Evolutionary conservation across 768 basidiomycete species (phyloP), one percentile per base, ranked within the genome.

Genomic region (Clitopilus hobsonii): DNA sequence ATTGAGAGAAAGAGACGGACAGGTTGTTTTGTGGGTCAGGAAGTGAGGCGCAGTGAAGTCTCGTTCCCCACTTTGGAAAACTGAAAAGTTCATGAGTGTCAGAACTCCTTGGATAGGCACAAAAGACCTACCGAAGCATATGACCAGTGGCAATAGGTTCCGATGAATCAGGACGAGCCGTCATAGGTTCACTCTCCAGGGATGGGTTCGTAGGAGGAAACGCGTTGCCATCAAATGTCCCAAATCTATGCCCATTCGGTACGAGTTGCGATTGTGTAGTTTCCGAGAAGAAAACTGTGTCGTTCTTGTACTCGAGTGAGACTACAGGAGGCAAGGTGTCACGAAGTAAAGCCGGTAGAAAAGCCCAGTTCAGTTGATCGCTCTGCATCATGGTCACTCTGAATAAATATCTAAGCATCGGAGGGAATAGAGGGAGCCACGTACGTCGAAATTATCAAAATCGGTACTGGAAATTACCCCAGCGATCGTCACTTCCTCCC

Each of bases 61-160:
- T 63, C 18, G 73, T 66, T 0, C 75, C 75, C 75, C 75, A 76
- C 54, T 69, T 62, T 14, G 74, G 71, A 56, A 69, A 71, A 48
- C 73, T 74, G 22, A 2, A 2, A 45, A 20, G 22, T 8, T 45
- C 14, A 36, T 49, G 30, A 22, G 6, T 11, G 14, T 41, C 29
- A 38, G 27, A 48, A 51, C n/a, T 32, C 48, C 25, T 53, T 16
- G 18, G 11, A 24, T 16, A 38, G 16, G 45, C 10, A 24, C 26
- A 23, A 20, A 52, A 8, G 22, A 28, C 18, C 3, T 13, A 58
- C 26, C 29, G 26, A 72, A 74, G 54, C 30, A 71, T 47, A 26
- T 61, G 61, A 0, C 71, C 69, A 10, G 66, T 60, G 51, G 65
- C 63, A 22, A 69, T 60, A n/a, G 61, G 52, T 28, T 55, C 47